phyloP scores from a whole-genome alignment of 2,329 filamentous ascomycete genomes.

The Fusarium ambrosium region DNA sequence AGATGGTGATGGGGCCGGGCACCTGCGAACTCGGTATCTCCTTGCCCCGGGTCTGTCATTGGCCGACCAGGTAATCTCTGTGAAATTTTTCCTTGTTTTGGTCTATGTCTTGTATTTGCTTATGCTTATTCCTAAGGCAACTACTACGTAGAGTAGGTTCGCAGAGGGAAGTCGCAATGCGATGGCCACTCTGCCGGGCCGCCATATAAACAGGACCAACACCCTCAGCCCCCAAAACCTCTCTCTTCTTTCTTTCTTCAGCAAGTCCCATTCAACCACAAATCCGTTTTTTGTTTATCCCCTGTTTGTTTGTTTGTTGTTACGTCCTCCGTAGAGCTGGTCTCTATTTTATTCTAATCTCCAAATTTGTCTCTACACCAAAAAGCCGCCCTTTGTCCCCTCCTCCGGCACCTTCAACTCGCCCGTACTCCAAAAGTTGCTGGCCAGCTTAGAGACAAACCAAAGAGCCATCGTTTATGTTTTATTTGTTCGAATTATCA shows the following conservation, averaged over 20 bases:
- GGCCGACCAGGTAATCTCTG: constrained; percentile 20
- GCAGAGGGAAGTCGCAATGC: constrained; percentile 4
- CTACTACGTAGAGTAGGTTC: constrained; percentile 1
- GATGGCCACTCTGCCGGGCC: constrained; percentile 37
- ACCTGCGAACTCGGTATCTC: constrained; percentile 39
- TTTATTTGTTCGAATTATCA: constrained; percentile 42
- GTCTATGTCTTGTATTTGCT: constrained; percentile 16
- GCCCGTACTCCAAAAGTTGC: constrained; percentile 51
- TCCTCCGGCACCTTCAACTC: constrained; percentile 28
- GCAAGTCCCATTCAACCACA: constrained; percentile 72
- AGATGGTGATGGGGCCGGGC: constrained; percentile 24
- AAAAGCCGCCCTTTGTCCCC: constrained; percentile 2
- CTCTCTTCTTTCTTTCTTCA: constrained; percentile 65
- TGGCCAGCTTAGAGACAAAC: constrained; percentile 57
- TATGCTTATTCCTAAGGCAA: constrained; percentile 29
- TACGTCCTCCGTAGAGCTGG: constrained; percentile 63
- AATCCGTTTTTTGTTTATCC: constrained; percentile 64
- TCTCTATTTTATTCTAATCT: constrained; percentile 62
- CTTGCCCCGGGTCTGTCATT: constrained; percentile 37
- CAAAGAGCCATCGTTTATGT: constrained; percentile 27
- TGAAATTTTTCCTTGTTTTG: constrained; percentile 8
- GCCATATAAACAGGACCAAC: constrained; percentile 51
- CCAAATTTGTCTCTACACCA: constrained; percentile 42
- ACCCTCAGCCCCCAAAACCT: constrained; percentile 49
- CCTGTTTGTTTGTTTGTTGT: constrained; percentile 57